Conservation (phyloP, 2,329 filamentous ascomycete genomes). For the Exophiala mesophila region DNA sequence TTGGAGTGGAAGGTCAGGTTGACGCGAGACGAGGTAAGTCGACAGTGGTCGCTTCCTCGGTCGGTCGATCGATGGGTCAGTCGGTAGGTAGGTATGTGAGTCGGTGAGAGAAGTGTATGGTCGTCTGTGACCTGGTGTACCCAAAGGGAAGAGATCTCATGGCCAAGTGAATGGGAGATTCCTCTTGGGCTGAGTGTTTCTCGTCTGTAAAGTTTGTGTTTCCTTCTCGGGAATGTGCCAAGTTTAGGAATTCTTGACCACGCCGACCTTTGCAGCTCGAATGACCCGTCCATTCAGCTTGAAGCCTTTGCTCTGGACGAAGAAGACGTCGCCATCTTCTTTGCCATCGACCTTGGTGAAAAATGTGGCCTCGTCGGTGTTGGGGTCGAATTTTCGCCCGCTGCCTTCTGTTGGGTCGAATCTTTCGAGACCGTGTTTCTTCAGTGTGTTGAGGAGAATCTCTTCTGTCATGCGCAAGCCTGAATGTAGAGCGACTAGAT, state of each 20-base stretch:
- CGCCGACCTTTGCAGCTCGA: conserved; percentile 90
- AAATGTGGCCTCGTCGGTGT: conserved; percentile 94
- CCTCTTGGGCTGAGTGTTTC: too few species aligned
- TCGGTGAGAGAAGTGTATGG: too few species aligned
- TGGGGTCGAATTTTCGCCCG: conserved; percentile 88
- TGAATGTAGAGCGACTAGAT: conserved; percentile 74
- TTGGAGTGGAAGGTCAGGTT: too few species aligned
- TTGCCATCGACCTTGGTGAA: conserved; percentile 83
- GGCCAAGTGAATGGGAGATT: not conserved
- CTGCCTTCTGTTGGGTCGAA: conserved; percentile 65
- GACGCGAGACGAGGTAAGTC: too few species aligned
- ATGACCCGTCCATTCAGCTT: conserved; percentile 84
- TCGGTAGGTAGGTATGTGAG: too few species aligned
- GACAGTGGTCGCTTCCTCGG: too few species aligned
- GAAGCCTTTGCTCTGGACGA: conserved; percentile 94
- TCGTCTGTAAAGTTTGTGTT: too few species aligned
- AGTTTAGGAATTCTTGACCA: conserved; percentile 70
- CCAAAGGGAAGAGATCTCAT: not conserved
- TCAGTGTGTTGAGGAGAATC: conserved; percentile 79
- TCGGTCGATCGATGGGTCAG: too few species aligned
- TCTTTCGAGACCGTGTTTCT: conserved; percentile 90
- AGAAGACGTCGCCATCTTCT: conserved; percentile 85
- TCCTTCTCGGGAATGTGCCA: not conserved
- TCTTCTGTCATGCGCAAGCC: conserved; percentile 93
- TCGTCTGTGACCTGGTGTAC: not conserved